Evolutionary conservation across 2,329 filamentous ascomycete species (phyloP).

Genomic region (Aspergillus fischeri): DNA sequence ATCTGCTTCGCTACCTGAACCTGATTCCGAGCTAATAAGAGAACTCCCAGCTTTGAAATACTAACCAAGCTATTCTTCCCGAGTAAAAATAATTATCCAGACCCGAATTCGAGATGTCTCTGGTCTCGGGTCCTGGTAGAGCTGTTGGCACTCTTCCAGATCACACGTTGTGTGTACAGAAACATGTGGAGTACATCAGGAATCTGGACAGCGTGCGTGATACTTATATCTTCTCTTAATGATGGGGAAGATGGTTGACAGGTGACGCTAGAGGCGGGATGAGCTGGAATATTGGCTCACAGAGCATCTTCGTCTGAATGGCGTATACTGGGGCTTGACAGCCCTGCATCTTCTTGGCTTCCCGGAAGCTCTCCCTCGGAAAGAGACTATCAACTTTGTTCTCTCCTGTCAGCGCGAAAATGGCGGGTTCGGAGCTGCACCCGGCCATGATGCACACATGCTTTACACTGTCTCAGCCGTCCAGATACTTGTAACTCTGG

Average conservation of each 20-base stretch:
- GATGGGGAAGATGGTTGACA: slow-evolving; percentile 25
- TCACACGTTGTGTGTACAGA: slow-evolving; percentile 53
- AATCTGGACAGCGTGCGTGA: slow-evolving; percentile 74
- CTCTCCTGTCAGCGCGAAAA: slow-evolving; percentile 85
- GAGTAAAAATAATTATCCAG: not conserved
- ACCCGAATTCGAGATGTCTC: slow-evolving; percentile 46
- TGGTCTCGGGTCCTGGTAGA: slow-evolving; percentile 58
- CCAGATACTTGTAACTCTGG: slow-evolving; percentile 82
- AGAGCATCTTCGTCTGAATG: slow-evolving; percentile 91
- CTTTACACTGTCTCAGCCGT: slow-evolving; percentile 93
- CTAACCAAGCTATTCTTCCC: not conserved
- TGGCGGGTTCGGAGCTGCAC: slow-evolving; percentile 90
- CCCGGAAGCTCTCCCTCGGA: slow-evolving; percentile 74
- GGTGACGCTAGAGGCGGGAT: slow-evolving; percentile 67
- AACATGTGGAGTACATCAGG: slow-evolving; percentile 90
- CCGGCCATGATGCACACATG: slow-evolving; percentile 93
- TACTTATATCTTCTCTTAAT: slow-evolving; percentile 20
- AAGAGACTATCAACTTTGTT: slow-evolving; percentile 85
- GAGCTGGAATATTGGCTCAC: slow-evolving; percentile 98
- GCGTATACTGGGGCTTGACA: slow-evolving; percentile 93
- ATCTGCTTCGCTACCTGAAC: not conserved
- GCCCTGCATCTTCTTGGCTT: slow-evolving; percentile 79
- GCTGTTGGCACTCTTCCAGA: slow-evolving; percentile 45
- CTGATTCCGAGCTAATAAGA: not conserved
- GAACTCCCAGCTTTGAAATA: not conserved